phyloP scores from a whole-genome alignment of 129 eudicot species.

The Scalesia atractyloides region DNA sequence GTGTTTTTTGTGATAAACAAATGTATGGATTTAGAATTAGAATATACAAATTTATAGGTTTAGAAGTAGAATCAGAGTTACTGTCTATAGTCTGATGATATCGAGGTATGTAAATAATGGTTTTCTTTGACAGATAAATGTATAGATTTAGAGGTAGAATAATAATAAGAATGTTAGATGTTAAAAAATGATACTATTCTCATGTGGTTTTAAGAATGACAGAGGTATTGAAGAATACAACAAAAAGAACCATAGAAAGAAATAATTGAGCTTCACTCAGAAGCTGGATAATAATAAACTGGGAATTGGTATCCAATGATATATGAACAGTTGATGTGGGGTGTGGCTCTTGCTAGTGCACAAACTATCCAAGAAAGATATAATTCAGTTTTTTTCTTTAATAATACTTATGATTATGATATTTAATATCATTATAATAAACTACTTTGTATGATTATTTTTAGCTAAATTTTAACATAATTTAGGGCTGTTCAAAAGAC shows the following conservation, averaged over 20 bases:
- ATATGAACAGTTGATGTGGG: background rate
- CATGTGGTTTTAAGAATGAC: conserved; percentile 22
- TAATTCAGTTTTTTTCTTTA: background rate
- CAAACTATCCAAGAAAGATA: background rate
- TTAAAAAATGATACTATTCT: conserved; percentile 3
- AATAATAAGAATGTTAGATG: background rate
- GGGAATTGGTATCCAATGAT: conserved; percentile 37
- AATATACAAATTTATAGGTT: no score
- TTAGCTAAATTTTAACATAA: no score
- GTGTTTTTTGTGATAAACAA: no score
- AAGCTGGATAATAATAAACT: conserved; percentile 26
- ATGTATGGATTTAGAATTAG: no score
- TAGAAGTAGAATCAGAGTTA: no score
- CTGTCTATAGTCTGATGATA: no score
- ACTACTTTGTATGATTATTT: no score
- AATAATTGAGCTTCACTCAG: conserved; percentile 38
- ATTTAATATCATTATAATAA: no score
- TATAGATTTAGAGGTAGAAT: no score
- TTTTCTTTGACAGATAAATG: no score
- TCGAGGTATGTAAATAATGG: no score
- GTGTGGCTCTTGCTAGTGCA: background rate
- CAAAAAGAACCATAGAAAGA: conserved; percentile 19
- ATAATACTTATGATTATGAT: background rate
- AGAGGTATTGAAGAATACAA: conserved; percentile 14
- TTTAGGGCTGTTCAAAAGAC: no score